Percentiles rank a stretch among this genome's conserved stretches.
These are phyloP conservation scores for Begonia fuchsioides DNA, from an alignment of 306 rosid species.

Conservation along the genomic window DNA sequence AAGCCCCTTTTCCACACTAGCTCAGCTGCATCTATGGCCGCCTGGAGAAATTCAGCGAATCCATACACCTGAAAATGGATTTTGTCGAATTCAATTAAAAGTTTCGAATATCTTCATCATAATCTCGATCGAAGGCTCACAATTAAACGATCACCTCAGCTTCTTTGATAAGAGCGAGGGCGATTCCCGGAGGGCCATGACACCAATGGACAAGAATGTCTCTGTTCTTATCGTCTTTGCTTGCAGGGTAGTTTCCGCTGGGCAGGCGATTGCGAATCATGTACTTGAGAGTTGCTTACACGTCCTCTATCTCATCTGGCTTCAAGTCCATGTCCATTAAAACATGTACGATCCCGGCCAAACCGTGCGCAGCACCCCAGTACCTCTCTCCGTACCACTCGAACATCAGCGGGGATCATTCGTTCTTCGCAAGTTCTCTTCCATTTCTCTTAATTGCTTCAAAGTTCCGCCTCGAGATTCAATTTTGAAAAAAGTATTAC, in stretches of 20 bases:
- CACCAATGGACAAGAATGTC: conserved; percentile 75
- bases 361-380: conserved; percentile 82
- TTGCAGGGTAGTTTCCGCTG: conserved; percentile 54
- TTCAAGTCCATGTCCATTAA: conserved; percentile 58
- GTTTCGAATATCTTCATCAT: too few relatives aligned
- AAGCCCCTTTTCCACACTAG: conserved; percentile 68
- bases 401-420: conserved; percentile 47
- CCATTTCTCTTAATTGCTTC: conserved; percentile 45
- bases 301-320: conserved; percentile 54
- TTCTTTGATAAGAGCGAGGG: conserved; percentile 66
- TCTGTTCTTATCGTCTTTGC: conserved; percentile 36
- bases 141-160: conserved; percentile 31
- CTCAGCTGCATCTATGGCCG: conserved; percentile 59
- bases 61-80: conserved; percentile 35
- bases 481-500: too few relatives aligned
- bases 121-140: too few relatives aligned
- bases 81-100: too few relatives aligned
- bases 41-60: conserved; percentile 45
- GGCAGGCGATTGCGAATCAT: conserved; percentile 38
- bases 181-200: conserved; percentile 73
- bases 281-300: conserved; percentile 50
- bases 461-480: conserved; percentile 24
- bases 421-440: conserved; percentile 40
- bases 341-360: conserved; percentile 71
- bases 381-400: conserved; percentile 74